A percentile compares a stretch with the other conserved stretches of the same genome.
phyloP scores from a whole-genome alignment of 371 early-diverging fungal species.

The Mortierella sp. region DNA sequence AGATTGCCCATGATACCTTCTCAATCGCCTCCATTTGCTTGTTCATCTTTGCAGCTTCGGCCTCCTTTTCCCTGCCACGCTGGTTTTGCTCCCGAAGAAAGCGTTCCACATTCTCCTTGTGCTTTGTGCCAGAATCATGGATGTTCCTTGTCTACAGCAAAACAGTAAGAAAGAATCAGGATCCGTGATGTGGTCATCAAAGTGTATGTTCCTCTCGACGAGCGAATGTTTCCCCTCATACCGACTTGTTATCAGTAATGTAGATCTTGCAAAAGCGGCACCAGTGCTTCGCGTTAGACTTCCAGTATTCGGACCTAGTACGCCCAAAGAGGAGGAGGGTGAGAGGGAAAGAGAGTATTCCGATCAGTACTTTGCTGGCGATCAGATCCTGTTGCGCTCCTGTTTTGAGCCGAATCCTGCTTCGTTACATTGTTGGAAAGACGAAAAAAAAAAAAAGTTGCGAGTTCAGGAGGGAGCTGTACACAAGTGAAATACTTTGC shows the following conservation, averaged over 20 bases:
- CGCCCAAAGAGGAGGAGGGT: not conserved
- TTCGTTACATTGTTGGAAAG: not conserved
- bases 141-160: slow-evolving; percentile 65
- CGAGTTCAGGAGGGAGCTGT: not conserved
- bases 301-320: slow-evolving; percentile 82
- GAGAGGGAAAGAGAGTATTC: not conserved
- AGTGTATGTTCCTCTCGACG: too few relatives aligned
- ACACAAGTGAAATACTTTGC: too few relatives aligned
- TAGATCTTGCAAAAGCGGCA: slow-evolving; percentile 83
- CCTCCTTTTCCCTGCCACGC: slow-evolving; percentile 64
- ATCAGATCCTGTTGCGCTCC: not conserved
- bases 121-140: slow-evolving; percentile 75
- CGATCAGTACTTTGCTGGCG: not conserved
- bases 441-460: slow-evolving; percentile 1
- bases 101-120: slow-evolving; percentile 75
- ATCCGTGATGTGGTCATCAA: too few relatives aligned
- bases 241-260: slow-evolving; percentile 78
- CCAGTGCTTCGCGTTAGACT: slow-evolving; percentile 74
- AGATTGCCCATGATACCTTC: slow-evolving; percentile 31
- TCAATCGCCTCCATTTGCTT: slow-evolving; percentile 73
- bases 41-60: slow-evolving; percentile 61
- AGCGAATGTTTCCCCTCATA: slow-evolving; percentile 49
- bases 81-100: slow-evolving; percentile 75
- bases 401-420: not conserved
- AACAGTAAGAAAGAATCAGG: too few relatives aligned